Percentiles rank a stretch among this genome's conserved stretches.
Evolutionary conservation across 257 asterid genomes (phyloP).

Genomic region (Marsdenia floribunda): DNA sequence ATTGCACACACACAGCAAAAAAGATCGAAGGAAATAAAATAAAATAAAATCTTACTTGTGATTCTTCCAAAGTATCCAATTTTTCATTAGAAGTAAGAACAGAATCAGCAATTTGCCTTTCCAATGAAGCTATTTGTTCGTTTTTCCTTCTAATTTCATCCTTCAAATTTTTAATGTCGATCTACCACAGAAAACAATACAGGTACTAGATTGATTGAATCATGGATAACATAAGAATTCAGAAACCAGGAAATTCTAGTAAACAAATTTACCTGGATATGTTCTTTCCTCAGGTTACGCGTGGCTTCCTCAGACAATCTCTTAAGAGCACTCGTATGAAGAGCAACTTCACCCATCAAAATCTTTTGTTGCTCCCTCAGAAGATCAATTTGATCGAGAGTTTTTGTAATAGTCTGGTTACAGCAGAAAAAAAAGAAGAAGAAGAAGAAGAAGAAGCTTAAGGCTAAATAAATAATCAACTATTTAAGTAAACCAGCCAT

Average conservation of each 20-base stretch:
- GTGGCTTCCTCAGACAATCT: conserved; percentile 74
- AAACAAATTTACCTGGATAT: conserved; percentile 48
- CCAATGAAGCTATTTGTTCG: conserved; percentile 67
- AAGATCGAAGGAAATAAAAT: neutral
- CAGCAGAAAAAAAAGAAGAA: neutral
- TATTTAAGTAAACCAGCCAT: neutral
- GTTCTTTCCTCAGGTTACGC: conserved; percentile 56
- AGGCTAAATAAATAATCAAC: neutral
- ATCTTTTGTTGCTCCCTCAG: conserved; percentile 89
- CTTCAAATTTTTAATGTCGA: conserved; percentile 62
- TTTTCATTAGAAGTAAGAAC: conserved; percentile 41
- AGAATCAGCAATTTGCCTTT: conserved; percentile 66
- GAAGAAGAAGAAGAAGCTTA: conserved; percentile 7
- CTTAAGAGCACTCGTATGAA: conserved; percentile 73
- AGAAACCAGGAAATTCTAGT: conserved; percentile 6
- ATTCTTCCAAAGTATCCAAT: conserved; percentile 53
- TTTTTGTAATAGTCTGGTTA: conserved; percentile 58
- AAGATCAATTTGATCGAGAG: conserved; percentile 81
- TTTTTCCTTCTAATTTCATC: conserved; percentile 71
- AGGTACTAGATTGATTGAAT: neutral
- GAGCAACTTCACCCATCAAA: conserved; percentile 86
- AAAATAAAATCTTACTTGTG: conserved; percentile 39
- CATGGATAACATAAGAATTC: neutral
- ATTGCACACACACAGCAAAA: conserved; percentile 1
- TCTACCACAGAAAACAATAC: conserved; percentile 34